Evolutionary conservation across 345 rosid species (phyloP), one percentile per base, ranked within the genome.

Genomic region (Xanthoceras sorbifolium): DNA sequence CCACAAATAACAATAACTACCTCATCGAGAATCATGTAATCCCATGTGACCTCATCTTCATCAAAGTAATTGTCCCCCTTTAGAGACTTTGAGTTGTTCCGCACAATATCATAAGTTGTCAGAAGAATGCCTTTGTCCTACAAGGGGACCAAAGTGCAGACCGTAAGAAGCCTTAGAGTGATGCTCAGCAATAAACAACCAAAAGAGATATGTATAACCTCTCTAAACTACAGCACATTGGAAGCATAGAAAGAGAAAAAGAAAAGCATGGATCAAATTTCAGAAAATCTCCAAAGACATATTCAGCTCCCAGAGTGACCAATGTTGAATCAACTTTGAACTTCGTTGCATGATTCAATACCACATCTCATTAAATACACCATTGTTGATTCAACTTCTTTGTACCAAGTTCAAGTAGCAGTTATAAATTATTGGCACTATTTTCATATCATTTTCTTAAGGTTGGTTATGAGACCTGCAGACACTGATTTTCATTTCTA

Each of bases 21-120:
- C 99, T 96, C 99, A 65, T 96, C 99, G 28, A 96, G 97, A 78
- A 96, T 90, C 97, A 96, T 91, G 82, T 96, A 96, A 82, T 96
- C 98, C 99, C 99, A 93, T 69, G 79, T 71, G 78, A 82, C 67
- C 65, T 82, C 86, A 78, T 93, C 91, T 34, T 89, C 97, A 54
- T 72, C 74, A 20, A 72, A 80, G 76, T 84, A 83, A 78, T 22
- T 31, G 71, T 73, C 77, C 54, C 98, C 99, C 67, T 77, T 81
- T 79, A 96, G 84, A 25, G 95, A 86, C 73, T 91, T 92, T 18
- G 89, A 84, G 84, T 96, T 93, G 85, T 90, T 93, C 60, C 97
- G 86, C 77, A 93, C 99, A 26, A 93, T 92, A 80, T 93, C 99
- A 83, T 96, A 96, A 23, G 99, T 96, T 18, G 99, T 93, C 26